Evolutionary conservation across 495 filamentous ascomycete genomes (phyloP).

Genomic region (Lasiosphaeris hirsuta): DNA sequence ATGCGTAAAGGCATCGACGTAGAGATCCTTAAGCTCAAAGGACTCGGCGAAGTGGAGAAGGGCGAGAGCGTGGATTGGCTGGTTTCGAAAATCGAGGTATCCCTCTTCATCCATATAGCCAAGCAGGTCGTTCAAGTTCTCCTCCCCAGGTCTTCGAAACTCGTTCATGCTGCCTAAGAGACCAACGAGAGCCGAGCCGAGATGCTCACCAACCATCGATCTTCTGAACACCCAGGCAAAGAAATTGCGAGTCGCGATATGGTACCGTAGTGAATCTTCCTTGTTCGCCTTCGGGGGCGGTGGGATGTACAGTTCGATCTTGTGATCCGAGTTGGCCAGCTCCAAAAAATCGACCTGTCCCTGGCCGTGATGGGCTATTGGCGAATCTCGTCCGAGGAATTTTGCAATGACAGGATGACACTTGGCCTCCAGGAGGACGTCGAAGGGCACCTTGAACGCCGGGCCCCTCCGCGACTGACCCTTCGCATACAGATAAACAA

Average conservation of each 20-base stretch:
- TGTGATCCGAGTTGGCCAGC: constrained; percentile 20
- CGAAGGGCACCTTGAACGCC: constrained; percentile 55
- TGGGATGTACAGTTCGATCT: constrained; percentile 60
- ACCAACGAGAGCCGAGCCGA: constrained; percentile 54
- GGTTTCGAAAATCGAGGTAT: constrained; percentile 58
- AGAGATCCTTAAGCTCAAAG: constrained; percentile 52
- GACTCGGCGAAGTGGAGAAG: constrained; percentile 60
- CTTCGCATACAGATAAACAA: constrained; percentile 57
- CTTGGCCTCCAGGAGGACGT: constrained; percentile 44
- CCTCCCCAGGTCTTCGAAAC: constrained; percentile 42
- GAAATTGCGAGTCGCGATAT: constrained; percentile 64
- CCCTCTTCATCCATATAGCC: constrained; percentile 57
- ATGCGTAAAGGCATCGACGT: constrained; percentile 63
- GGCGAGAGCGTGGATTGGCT: constrained; percentile 57
- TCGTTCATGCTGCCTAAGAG: constrained; percentile 58
- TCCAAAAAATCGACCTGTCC: constrained; percentile 17
- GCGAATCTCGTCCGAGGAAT: constrained; percentile 36
- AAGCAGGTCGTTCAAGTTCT: constrained; percentile 52
- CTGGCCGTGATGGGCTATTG: constrained; percentile 11
- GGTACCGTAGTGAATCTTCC: constrained; percentile 51
- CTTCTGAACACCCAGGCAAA: constrained; percentile 61
- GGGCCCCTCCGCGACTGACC: constrained; percentile 59
- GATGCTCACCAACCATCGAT: constrained; percentile 56
- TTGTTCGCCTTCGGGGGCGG: constrained; percentile 48
- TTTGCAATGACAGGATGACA: constrained; percentile 53